phyloP scores from a whole-genome alignment of 306 rosid genomes.

The Vicia villosa region DNA sequence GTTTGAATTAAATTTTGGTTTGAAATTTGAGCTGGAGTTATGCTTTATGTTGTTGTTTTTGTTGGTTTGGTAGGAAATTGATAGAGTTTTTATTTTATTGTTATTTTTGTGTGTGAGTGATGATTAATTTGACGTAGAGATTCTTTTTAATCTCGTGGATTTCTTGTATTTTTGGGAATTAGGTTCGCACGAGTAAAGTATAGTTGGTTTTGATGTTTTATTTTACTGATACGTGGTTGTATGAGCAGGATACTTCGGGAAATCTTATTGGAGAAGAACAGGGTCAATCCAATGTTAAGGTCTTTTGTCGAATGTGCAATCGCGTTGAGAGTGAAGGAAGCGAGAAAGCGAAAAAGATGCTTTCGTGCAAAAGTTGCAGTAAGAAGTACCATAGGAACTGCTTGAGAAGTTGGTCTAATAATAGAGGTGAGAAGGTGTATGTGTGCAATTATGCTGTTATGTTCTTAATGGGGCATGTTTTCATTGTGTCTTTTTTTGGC shows the following conservation, averaged over 20 bases:
- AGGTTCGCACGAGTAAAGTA: background rate
- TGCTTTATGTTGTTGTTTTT: no score
- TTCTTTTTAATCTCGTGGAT: background rate
- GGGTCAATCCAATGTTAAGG: slow-evolving; percentile 68
- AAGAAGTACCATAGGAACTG: slow-evolving; percentile 95
- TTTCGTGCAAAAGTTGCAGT: slow-evolving; percentile 90
- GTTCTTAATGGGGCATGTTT: slow-evolving; percentile 23
- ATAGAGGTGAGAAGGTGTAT: slow-evolving; percentile 68
- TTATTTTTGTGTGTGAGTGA: slow-evolving; percentile 1
- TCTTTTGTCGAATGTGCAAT: slow-evolving; percentile 93
- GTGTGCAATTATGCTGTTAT: background rate
- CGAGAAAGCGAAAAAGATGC: slow-evolving; percentile 87
- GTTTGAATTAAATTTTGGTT: slow-evolving; percentile 1
- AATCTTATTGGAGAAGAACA: slow-evolving; percentile 68
- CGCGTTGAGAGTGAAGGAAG: slow-evolving; percentile 85
- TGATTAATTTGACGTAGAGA: background rate
- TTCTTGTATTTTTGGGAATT: background rate
- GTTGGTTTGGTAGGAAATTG: background rate
- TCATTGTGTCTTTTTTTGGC: slow-evolving; percentile 14
- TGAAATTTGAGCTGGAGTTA: slow-evolving; percentile 2
- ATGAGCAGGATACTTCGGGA: slow-evolving; percentile 65
- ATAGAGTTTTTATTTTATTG: background rate
- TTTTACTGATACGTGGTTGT: background rate
- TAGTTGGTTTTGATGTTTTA: slow-evolving; percentile 16
- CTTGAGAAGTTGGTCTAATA: slow-evolving; percentile 86